Percentiles rank a stretch among this genome's conserved stretches.
Evolutionary conservation across 208 protist species (phyloP).

Genomic region (Crithidia brevicula): DNA sequence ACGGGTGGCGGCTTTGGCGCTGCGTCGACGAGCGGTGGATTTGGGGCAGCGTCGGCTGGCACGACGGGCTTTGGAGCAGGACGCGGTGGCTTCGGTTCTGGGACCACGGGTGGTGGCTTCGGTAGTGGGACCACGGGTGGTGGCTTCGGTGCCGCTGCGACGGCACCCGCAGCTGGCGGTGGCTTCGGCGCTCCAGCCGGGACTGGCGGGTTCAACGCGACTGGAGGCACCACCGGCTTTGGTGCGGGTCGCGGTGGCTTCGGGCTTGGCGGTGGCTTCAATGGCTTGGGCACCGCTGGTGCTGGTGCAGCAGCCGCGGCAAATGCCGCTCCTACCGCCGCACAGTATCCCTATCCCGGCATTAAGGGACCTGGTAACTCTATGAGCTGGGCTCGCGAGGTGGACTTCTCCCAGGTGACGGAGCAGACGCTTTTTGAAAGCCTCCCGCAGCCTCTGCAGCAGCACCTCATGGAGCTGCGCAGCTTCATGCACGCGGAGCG

Average conservation of each 20-base stretch:
- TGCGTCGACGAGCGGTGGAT: conserved; percentile 16
- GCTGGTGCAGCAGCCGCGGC: conserved; percentile 13
- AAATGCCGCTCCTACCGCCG: conserved; percentile 19
- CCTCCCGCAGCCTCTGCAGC: conserved; percentile 67
- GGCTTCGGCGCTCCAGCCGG: conserved; percentile 11
- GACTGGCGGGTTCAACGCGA: conserved; percentile 36
- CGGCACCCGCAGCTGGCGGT: background rate
- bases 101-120: conserved; percentile 25
- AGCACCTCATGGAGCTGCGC: conserved; percentile 77
- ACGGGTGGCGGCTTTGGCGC: conserved; percentile 42
- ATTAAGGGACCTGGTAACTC: conserved; percentile 76
- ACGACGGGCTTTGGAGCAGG: conserved; percentile 39
- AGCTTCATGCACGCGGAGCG: conserved; percentile 78
- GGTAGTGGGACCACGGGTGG: conserved; percentile 4
- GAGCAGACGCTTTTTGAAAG: conserved; percentile 73
- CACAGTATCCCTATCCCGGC: conserved; percentile 65
- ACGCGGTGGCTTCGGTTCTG: conserved; percentile 25
- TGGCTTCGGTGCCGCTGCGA: conserved; percentile 14
- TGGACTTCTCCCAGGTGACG: conserved; percentile 77
- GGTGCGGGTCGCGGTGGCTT: conserved; percentile 31
- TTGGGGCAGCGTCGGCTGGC: conserved; percentile 23
- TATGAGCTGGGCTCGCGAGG: conserved; percentile 53
- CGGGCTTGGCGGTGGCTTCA: conserved; percentile 24
- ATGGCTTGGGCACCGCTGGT: background rate
- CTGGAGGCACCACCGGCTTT: conserved; percentile 31